Evolutionary conservation across 1,139 yeast species (phyloP).

Genomic region (Arxiozyma heterogenica): DNA sequence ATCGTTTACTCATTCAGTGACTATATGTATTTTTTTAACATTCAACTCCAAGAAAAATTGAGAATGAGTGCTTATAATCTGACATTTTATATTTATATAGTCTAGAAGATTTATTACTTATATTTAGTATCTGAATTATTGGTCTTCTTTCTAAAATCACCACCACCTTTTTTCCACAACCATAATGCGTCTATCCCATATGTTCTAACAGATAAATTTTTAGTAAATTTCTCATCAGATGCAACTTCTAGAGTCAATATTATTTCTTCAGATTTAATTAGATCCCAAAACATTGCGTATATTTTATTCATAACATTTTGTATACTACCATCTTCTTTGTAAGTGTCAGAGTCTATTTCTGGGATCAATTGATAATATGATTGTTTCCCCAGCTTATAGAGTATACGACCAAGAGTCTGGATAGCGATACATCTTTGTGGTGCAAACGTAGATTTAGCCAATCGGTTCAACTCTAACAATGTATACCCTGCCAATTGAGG

Average conservation of each 20-base stretch:
- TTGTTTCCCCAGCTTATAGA: slow-evolving; percentile 68
- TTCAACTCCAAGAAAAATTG: neutral
- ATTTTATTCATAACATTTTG: slow-evolving; percentile 32
- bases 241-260: slow-evolving; percentile 68
- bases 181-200: slow-evolving; percentile 91
- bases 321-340: slow-evolving; percentile 35
- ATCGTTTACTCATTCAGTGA: neutral
- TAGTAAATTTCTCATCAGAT: slow-evolving; percentile 57
- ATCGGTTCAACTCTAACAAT: slow-evolving; percentile 66
- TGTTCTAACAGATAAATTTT: slow-evolving; percentile 65
- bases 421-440: slow-evolving; percentile 83
- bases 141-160: slow-evolving; percentile 30
- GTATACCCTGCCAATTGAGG: slow-evolving; percentile 94
- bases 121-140: neutral
- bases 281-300: slow-evolving; percentile 61
- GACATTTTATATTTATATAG: neutral
- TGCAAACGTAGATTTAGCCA: slow-evolving; percentile 69
- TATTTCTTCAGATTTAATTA: slow-evolving; percentile 55
- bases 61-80: neutral
- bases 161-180: slow-evolving; percentile 84
- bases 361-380: slow-evolving; percentile 46
- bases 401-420: slow-evolving; percentile 75
- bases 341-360: slow-evolving; percentile 33
- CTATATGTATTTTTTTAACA: neutral
- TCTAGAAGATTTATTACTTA: no score